Evolutionary conservation across 148 eudicot genomes (phyloP).

Genomic region (Selenicereus undatus): DNA sequence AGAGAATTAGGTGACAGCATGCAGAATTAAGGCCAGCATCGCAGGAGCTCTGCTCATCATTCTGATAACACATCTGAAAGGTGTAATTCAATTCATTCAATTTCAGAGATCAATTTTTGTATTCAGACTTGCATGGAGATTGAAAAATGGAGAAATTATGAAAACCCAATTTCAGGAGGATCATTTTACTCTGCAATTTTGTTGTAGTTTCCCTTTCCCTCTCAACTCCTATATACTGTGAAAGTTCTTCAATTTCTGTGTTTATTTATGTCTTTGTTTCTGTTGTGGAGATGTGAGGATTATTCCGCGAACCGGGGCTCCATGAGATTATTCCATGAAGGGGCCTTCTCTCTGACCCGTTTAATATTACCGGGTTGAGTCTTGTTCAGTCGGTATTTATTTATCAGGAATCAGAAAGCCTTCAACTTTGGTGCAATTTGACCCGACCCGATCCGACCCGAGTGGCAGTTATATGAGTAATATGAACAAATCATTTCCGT

Average conservation of each 20-base stretch:
- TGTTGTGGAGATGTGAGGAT: not conserved
- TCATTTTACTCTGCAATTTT: slow-evolving; percentile 2
- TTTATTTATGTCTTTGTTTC: not conserved
- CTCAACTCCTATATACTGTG: not conserved
- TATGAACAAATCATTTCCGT: not conserved
- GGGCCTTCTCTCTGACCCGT: not conserved
- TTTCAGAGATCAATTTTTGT: not conserved
- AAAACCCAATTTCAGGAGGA: not conserved
- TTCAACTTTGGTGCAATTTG: not conserved
- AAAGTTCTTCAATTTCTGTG: not conserved
- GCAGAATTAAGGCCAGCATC: slow-evolving; percentile 1
- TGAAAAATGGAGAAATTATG: not conserved
- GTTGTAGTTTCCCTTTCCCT: not conserved
- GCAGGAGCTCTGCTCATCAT: not conserved
- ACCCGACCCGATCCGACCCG: not conserved
- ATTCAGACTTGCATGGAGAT: too few relatives aligned
- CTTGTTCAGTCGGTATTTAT: not conserved
- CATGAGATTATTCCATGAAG: too few relatives aligned
- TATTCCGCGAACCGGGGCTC: not conserved
- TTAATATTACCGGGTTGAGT: not conserved
- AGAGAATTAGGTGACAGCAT: not conserved
- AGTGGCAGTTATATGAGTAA: not conserved
- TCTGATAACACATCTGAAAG: not conserved
- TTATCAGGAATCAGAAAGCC: not conserved
- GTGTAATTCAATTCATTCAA: not conserved